phyloP scores from a whole-genome alignment of 306 rosid genomes.

The Pachyrhizus erosus region DNA sequence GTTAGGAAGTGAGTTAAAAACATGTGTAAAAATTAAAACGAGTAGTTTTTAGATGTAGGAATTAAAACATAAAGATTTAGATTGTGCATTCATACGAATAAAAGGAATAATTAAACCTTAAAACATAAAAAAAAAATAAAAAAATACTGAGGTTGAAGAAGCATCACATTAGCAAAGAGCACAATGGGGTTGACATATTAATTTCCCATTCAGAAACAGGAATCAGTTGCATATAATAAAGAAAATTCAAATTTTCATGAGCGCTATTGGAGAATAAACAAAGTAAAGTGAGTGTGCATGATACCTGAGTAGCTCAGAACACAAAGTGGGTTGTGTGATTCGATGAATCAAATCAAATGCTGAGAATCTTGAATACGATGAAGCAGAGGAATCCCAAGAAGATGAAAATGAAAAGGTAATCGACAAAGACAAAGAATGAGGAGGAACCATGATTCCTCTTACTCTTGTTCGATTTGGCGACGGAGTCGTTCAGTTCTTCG shows the following conservation, averaged over 20 bases:
- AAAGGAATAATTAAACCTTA: no score
- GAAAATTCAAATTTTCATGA: background rate
- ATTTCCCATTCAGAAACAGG: background rate
- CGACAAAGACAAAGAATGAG: constrained; percentile 68
- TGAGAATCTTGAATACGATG: constrained; percentile 62
- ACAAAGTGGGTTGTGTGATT: background rate
- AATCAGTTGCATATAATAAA: no score
- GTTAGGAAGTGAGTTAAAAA: no score
- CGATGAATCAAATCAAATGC: constrained; percentile 43
- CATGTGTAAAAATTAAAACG: no score
- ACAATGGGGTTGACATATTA: background rate
- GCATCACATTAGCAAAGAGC: background rate
- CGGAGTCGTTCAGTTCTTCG: constrained; percentile 53
- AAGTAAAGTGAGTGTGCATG: background rate
- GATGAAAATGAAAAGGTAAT: constrained; percentile 72
- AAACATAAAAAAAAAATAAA: background rate
- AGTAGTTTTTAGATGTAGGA: no score
- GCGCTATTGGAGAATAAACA: background rate
- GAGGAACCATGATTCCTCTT: constrained; percentile 70
- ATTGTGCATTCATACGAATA: no score
- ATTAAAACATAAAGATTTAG: no score
- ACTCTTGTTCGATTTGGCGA: constrained; percentile 14
- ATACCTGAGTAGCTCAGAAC: constrained; percentile 14
- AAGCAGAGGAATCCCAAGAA: constrained; percentile 69
- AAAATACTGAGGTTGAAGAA: background rate